Base-by-base conservation (phyloP, 83 land plant species). In the Picea abies region DNA sequence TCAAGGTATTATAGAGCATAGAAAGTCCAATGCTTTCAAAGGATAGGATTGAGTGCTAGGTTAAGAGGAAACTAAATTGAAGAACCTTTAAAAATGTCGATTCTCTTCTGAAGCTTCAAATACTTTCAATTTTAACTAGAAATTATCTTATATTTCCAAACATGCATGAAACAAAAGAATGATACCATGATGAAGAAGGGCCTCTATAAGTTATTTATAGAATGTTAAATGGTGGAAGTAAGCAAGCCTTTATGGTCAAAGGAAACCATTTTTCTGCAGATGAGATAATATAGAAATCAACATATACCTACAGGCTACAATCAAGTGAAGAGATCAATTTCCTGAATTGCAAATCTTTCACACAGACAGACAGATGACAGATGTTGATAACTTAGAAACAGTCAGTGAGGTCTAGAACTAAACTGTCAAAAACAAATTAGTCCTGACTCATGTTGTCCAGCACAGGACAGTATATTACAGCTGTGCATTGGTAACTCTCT, bases 321-420 rank as follows among this genome's bases (percentile, higher is more conserved):
- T n/a, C 49, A 72, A 72, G 52, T 56, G n/a, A 19, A 47, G 22
- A 19, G 49, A 72, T 39, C 49, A 41, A 23, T 35, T 39, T 72
- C 19, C 76, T 72, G 76, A 72, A 72, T 39, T 17, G 41, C 44
- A 41, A 72, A 19, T 20, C 47, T 72, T n/a, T 72, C n/a, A 37
- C 35, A 71, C 49, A 70, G 39, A 70, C 20, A 70, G 41, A 3
- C 19, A 70, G 47, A 70, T 17, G 20, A 37, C 8, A 19, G 20
- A 71, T 41, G 20, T 71, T 71, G 52, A 8, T 41, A 41, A n/a
- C 47, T 41, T 17, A 39, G 9, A 70, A 35, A 37, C 47, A 37
- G 39, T 37, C 75, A 56, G 60, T 70, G 49, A 37, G 39, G 19
- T 37, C 75, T 37, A 70, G 44, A 70, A 5, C 75, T 32, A 70